Percentiles rank a stretch among this genome's conserved stretches.
phyloP scores from a whole-genome alignment of 2,329 filamentous ascomycete genomes.

The Lecanosticta acicola region DNA sequence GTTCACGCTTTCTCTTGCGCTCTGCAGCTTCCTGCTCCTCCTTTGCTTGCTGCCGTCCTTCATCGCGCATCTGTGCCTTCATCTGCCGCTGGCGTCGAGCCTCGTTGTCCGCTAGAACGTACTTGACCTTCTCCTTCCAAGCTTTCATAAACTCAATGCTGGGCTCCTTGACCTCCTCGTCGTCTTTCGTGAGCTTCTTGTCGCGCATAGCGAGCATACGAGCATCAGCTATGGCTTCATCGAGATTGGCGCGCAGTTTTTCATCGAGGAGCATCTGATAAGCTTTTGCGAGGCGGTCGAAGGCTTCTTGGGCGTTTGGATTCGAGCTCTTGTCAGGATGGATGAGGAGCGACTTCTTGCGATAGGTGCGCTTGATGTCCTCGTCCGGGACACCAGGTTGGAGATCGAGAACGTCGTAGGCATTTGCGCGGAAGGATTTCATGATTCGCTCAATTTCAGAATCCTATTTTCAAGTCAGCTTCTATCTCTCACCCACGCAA shows the following conservation, averaged over 20 bases:
- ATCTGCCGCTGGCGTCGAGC: slow-evolving; percentile 74
- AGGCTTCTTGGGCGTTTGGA: slow-evolving; percentile 83
- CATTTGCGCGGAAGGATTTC: slow-evolving; percentile 76
- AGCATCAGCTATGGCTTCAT: slow-evolving; percentile 93
- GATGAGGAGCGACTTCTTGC: slow-evolving; percentile 97
- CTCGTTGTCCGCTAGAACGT: slow-evolving; percentile 90
- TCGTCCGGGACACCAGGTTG: slow-evolving; percentile 92
- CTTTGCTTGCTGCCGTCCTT: slow-evolving; percentile 80
- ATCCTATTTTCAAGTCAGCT: slow-evolving; percentile 53
- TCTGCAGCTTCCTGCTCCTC: slow-evolving; percentile 76
- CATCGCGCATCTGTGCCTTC: slow-evolving; percentile 94
- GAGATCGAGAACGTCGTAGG: slow-evolving; percentile 90
- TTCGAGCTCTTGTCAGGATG: slow-evolving; percentile 98
- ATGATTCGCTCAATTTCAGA: slow-evolving; percentile 92
- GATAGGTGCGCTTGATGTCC: slow-evolving; percentile 91
- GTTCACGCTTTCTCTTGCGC: slow-evolving; percentile 62
- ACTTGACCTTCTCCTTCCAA: slow-evolving; percentile 86
- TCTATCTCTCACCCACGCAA: slow-evolving; percentile 1
- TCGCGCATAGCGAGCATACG: slow-evolving; percentile 92
- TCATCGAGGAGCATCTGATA: slow-evolving; percentile 89
- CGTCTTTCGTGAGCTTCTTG: slow-evolving; percentile 86
- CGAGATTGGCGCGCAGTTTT: slow-evolving; percentile 77
- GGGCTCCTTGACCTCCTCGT: slow-evolving; percentile 65
- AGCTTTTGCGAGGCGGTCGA: slow-evolving; percentile 93
- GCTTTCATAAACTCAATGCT: slow-evolving; percentile 74